phyloP scores from a whole-genome alignment of 106 monocot genomes.

The Apostasia ramifera region DNA sequence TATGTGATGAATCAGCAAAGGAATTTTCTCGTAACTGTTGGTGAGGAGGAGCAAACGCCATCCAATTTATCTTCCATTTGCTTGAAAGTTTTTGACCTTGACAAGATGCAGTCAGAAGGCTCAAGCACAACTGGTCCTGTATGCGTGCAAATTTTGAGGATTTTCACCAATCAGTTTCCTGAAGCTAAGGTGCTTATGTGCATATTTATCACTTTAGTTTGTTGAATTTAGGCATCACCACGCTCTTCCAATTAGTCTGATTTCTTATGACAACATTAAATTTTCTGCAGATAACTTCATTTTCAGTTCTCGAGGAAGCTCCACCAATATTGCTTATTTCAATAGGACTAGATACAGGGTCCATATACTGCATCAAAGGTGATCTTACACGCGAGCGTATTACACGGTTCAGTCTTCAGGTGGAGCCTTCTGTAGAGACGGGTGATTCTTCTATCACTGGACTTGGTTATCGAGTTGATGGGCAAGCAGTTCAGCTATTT shows the following conservation, averaged over 20 bases:
- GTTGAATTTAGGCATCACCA: background rate
- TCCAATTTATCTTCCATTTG: conserved; percentile 54
- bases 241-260: background rate
- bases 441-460: conserved; percentile 54
- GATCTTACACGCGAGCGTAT: conserved; percentile 95
- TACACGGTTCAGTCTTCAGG: conserved; percentile 72
- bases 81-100: conserved; percentile 90
- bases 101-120: conserved; percentile 87
- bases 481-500: conserved; percentile 76
- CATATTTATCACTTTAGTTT: background rate
- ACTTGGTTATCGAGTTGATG: conserved; percentile 72
- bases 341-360: conserved; percentile 82
- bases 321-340: conserved; percentile 79
- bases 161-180: conserved; percentile 89
- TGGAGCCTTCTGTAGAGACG: conserved; percentile 41
- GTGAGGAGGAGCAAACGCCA: conserved; percentile 81
- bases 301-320: conserved; percentile 91
- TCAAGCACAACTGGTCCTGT: conserved; percentile 76
- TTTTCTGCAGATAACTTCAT: conserved; percentile 77
- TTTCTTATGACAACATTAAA: background rate
- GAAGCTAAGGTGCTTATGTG: conserved; percentile 55
- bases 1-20: conserved; percentile 57
- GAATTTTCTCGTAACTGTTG: conserved; percentile 82
- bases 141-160: conserved; percentile 74
- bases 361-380: conserved; percentile 94